phyloP scores from a whole-genome alignment of 192 early-diverging fungal genomes.

The Linderina pennispora region DNA sequence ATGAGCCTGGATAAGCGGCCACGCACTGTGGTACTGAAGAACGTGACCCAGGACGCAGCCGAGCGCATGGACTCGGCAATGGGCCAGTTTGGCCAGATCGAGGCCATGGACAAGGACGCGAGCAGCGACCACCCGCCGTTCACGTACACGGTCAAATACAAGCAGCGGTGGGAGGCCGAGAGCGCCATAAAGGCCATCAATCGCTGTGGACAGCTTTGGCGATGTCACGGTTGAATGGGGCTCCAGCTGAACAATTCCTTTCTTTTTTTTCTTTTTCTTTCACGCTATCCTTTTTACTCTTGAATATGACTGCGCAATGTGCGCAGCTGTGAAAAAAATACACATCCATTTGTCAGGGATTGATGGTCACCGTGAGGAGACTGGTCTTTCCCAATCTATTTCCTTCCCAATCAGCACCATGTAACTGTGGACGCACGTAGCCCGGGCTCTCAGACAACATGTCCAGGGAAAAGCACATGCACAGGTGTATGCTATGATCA shows the following conservation, averaged over 20 bases:
- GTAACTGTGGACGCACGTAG: no score
- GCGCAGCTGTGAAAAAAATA: no score
- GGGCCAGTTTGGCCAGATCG: conserved; percentile 39
- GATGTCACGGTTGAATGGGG: conserved; percentile 30
- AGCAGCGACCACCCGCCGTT: conserved; percentile 16
- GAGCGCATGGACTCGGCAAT: conserved; percentile 27
- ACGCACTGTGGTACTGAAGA: conserved; percentile 29
- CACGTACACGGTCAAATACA: conserved; percentile 26
- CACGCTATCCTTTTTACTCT: conserved; percentile 1
- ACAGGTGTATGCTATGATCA: no score
- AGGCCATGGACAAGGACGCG: conserved; percentile 21
- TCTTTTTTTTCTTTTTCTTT: neutral
- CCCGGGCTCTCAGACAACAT: no score
- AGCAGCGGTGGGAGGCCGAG: conserved; percentile 38
- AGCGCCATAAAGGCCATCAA: conserved; percentile 21
- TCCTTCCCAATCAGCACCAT: no score
- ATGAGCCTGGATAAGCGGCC: conserved; percentile 43
- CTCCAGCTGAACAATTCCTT: no score
- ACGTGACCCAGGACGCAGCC: conserved; percentile 16
- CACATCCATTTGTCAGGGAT: no score
- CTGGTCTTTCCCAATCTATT: no score
- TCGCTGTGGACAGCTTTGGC: conserved; percentile 15
- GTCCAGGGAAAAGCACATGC: no score
- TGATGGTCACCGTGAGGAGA: no score
- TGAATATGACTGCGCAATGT: conserved; percentile 1